Evolutionary conservation across 352 stramenopile species (phyloP).

Genomic region (Aphanomyces astaci): DNA sequence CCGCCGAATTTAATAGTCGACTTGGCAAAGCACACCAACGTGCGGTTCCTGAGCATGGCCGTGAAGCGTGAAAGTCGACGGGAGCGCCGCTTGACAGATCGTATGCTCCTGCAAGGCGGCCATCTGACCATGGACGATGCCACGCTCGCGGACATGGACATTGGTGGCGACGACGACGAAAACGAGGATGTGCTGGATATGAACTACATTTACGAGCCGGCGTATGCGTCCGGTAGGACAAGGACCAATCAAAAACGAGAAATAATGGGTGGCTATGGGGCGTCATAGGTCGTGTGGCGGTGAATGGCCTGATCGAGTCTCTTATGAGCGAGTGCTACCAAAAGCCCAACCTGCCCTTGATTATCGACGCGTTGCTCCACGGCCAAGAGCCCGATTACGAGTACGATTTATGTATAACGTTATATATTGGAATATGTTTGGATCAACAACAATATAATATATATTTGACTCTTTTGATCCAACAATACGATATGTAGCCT

Average conservation of each 20-base stretch:
- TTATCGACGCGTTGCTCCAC: slow-evolving; percentile 57
- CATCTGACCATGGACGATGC: not conserved
- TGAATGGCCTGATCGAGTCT: slow-evolving; percentile 61
- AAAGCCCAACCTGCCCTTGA: slow-evolving; percentile 63
- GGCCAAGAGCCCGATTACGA: slow-evolving; percentile 45
- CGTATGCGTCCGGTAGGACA: slow-evolving; percentile 35
- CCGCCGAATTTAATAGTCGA: slow-evolving; percentile 66
- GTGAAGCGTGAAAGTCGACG: slow-evolving; percentile 40
- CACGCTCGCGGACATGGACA: not conserved
- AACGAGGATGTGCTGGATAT: slow-evolving; percentile 44
- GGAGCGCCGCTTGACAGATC: slow-evolving; percentile 30
- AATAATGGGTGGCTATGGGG: not conserved
- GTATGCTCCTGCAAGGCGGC: not conserved
- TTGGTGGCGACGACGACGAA: not conserved
- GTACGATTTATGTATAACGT: too few species aligned
- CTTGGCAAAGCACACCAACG: slow-evolving; percentile 60
- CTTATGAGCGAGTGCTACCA: slow-evolving; percentile 75
- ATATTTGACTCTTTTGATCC: not conserved
- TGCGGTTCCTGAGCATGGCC: slow-evolving; percentile 67
- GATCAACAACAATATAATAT: too few species aligned
- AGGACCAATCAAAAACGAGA: not conserved
- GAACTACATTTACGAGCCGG: slow-evolving; percentile 28
- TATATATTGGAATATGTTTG: too few species aligned
- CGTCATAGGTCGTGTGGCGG: slow-evolving; percentile 57
- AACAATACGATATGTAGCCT: slow-evolving; percentile 32